phyloP scores from a whole-genome alignment of 1,139 yeast genomes.

The Debaryomyces sp. region DNA sequence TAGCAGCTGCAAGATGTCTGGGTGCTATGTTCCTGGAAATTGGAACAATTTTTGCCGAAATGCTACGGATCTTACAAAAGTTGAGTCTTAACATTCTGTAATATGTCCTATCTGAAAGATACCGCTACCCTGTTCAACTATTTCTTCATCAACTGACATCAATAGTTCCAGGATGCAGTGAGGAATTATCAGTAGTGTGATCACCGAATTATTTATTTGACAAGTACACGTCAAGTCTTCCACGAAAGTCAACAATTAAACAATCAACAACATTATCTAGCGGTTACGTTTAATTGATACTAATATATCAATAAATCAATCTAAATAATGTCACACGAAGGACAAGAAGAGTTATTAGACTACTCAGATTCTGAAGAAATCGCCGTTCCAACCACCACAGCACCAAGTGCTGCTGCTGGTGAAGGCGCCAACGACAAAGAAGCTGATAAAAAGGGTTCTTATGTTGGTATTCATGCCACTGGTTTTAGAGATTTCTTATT shows the following conservation, averaged over 20 bases:
- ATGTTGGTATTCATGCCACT: slow-evolving; percentile 97
- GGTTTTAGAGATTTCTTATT: slow-evolving; percentile 97
- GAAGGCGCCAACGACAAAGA: slow-evolving; percentile 50
- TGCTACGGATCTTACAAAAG: background rate
- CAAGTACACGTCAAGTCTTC: background rate
- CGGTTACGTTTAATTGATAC: background rate
- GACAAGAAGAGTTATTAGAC: slow-evolving; percentile 98
- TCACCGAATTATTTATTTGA: background rate
- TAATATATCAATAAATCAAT: slow-evolving; percentile 10
- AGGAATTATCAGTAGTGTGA: background rate
- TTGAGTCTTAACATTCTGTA: slow-evolving; percentile 1
- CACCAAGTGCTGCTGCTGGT: slow-evolving; percentile 49
- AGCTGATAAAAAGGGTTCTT: slow-evolving; percentile 92
- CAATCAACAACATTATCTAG: background rate
- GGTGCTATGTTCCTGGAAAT: background rate
- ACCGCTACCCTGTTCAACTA: background rate
- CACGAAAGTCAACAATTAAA: slow-evolving; percentile 4
- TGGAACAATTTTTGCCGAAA: background rate
- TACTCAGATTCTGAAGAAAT: slow-evolving; percentile 98
- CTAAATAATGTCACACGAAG: slow-evolving; percentile 74
- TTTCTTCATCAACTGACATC: background rate
- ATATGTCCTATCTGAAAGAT: background rate
- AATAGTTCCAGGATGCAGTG: background rate
- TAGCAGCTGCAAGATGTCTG: background rate
- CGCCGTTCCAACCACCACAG: slow-evolving; percentile 72